Base-by-base conservation (phyloP, 305 asterid genomes). In the Plantago rigida region DNA sequence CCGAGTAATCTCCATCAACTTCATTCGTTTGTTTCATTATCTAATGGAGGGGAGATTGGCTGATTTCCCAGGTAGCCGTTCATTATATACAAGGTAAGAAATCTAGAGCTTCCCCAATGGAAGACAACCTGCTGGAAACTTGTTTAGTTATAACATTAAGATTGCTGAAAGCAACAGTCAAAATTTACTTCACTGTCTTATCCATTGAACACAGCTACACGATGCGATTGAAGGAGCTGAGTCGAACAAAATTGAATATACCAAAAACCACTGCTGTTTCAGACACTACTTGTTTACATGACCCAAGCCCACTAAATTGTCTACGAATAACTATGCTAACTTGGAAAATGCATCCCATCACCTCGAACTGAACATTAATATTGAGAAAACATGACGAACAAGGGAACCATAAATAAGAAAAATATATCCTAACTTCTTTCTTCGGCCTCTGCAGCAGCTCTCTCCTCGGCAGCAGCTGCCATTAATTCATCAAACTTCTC, bases 401-500 rank as follows among this genome's bases (percentile, higher is more conserved):
- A 15, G n/a, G 22, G 13, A 53, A 36, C 62, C 50, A 66, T 66
- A 51, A 44, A 53, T 19, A 15, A 64, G 47, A 36, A 13, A 56
- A 9, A 41, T 22, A 39, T 26, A 26, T 73, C 68, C 59, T 71
- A 78, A 63, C 77, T 78, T 74, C 80, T 78, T 53, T 78, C 87
- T 67, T 74, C 89, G 47, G 61, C 76, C 29, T 76, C 77, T 41
- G 70, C 73, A 39, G 71, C 79, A n/a, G 77, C 71, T 69, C 86
- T 76, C 71, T 78, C 85, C 71, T 82, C 94, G 24, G 88, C 87
- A 57, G 85, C 91, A 58, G 91, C 85, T 55, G 75, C 91, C 91
- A 86, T 81, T 75, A 86, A 62, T 53, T 86, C 95, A 13, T 86
- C 91, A 63, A 86, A 86, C 56, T 86, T 81, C 59, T 79, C 91